These are phyloP conservation scores for Calycina herbarum DNA, from an alignment of 2,329 filamentous ascomycete species.

Conservation along the genomic window DNA sequence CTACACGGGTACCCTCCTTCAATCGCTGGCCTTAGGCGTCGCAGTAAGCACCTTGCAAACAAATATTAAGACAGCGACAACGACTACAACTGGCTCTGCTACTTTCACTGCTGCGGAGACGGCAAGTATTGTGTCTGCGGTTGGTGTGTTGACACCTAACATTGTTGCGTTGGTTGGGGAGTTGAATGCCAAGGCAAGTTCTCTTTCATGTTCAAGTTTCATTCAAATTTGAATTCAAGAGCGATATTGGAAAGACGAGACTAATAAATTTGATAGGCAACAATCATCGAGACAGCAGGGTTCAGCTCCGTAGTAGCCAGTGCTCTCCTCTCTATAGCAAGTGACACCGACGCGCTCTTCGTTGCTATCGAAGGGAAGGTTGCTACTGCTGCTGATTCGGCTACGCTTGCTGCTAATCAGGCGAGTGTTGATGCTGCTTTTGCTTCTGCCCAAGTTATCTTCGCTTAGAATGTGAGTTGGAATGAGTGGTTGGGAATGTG, in stretches of 20 bases:
- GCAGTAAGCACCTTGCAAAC: constrained; percentile 17
- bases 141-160: constrained; percentile 13
- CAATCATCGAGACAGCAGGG: not conserved
- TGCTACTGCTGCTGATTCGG: not conserved
- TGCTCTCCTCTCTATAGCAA: not conserved
- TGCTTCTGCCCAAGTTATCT: not conserved
- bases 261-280: not conserved
- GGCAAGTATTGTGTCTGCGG: not conserved
- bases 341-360: not conserved
- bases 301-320: not conserved
- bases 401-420: not conserved
- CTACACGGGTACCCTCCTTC: constrained; percentile 16
- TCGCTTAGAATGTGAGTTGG: not conserved
- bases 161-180: constrained; percentile 14
- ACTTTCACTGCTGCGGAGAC: constrained; percentile 7
- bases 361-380: not conserved
- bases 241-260: too few relatives aligned
- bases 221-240: not conserved
- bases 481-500: too few relatives aligned
- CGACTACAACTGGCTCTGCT: constrained; percentile 12
- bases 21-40: constrained; percentile 14
- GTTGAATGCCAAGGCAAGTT: constrained; percentile 18
- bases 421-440: constrained; percentile 1
- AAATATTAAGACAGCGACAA: constrained; percentile 14
- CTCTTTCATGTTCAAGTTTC: not conserved